Percentiles rank a stretch among this genome's conserved stretches.
Conservation (phyloP, 73 alveolate genomes). For the Stentor coeruleus region DNA sequence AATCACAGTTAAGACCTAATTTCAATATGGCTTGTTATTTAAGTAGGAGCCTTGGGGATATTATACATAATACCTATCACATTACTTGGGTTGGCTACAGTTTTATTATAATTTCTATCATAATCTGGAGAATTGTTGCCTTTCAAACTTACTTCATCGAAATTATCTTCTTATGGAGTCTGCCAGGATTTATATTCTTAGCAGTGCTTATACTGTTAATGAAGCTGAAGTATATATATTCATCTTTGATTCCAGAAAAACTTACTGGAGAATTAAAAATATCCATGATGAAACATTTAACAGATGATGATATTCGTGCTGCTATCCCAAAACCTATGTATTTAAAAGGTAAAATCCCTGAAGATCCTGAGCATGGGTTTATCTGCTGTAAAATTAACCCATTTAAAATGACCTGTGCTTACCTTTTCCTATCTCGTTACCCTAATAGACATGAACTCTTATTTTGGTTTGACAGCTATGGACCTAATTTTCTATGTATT, state of each 20-base stretch:
- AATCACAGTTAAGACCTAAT: background rate
- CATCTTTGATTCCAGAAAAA: background rate
- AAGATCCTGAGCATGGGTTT: background rate
- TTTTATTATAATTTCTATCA: background rate
- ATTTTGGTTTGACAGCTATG: conserved; percentile 19
- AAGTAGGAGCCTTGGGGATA: background rate
- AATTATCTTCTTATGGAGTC: background rate
- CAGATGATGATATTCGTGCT: background rate
- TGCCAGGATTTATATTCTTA: background rate
- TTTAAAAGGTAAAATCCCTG: background rate
- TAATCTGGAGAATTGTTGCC: background rate
- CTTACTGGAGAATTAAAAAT: background rate
- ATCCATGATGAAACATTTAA: background rate
- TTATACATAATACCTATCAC: background rate
- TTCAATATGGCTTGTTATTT: conserved; percentile 5
- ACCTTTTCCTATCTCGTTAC: background rate
- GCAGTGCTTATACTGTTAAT: background rate
- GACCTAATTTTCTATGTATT: background rate
- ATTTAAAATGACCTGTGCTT: conserved; percentile 8
- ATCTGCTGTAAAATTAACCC: background rate
- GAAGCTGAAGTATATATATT: background rate
- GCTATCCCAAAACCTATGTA: background rate
- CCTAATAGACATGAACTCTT: background rate
- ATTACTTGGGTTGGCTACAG: conserved; percentile 1
- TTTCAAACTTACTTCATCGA: background rate